Conservation (phyloP, 139 green algal species). For the Chlorella vulgaris region DNA sequence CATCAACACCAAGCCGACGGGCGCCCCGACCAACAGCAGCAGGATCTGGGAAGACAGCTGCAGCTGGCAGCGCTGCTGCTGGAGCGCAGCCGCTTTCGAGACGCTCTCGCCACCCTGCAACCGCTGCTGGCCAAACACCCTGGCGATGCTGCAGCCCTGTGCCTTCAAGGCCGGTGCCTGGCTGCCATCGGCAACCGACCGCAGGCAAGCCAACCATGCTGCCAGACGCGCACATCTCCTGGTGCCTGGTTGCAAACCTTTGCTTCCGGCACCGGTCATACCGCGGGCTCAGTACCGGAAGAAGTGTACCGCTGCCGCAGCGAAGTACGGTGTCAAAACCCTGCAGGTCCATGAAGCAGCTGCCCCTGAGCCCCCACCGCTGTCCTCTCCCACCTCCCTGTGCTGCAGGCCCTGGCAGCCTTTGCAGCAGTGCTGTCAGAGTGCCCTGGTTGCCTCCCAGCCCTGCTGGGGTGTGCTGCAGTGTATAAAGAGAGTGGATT, state of each 20-base stretch:
- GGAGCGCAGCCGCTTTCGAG: constrained; percentile 5
- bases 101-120: constrained; percentile 46
- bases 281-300: too few relatives aligned
- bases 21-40: neutral
- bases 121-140: constrained; percentile 21
- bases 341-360: too few relatives aligned
- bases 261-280: neutral
- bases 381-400: neutral
- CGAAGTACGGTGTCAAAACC: too few relatives aligned
- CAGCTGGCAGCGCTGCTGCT: constrained; percentile 11
- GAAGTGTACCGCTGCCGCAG: too few relatives aligned
- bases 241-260: neutral
- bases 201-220: constrained; percentile 30
- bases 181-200: constrained; percentile 48
- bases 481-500: constrained; percentile 73
- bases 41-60: neutral
- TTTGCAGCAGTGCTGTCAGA: constrained; percentile 62
- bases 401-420: constrained; percentile 68
- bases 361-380: neutral
- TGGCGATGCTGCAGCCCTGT: constrained; percentile 47
- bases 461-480: constrained; percentile 57
- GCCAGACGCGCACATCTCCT: neutral
- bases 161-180: constrained; percentile 59
- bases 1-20: neutral
- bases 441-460: constrained; percentile 46